phyloP scores from a whole-genome alignment of 2,329 filamentous ascomycete genomes.

The Ophiostoma sp. region DNA sequence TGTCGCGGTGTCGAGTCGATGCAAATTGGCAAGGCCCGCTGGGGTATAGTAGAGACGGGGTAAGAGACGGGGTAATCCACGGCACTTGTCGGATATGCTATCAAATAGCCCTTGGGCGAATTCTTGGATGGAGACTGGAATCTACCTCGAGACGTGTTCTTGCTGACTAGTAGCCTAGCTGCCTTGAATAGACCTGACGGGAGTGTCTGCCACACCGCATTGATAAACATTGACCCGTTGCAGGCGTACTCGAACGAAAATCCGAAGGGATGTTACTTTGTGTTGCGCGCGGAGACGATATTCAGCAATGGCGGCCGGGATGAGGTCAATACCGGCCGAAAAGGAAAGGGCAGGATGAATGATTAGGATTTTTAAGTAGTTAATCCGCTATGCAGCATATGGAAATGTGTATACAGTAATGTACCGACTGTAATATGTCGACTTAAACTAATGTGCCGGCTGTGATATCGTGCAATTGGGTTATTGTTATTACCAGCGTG shows the following conservation, averaged over 20 bases:
- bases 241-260: neutral
- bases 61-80: neutral
- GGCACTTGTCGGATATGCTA: neutral
- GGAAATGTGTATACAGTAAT: neutral
- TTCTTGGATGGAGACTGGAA: neutral
- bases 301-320: neutral
- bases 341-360: neutral
- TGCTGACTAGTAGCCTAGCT: neutral
- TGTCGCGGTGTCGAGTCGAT: neutral
- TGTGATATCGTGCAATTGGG: no score
- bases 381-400: neutral
- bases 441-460: no score
- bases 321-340: neutral
- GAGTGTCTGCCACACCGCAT: neutral
- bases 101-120: neutral
- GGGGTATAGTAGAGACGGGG: neutral
- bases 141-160: neutral
- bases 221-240: conserved; percentile 2
- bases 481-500: neutral
- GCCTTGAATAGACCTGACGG: neutral
- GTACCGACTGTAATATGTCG: neutral
- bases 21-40: neutral
- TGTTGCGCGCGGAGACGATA: neutral
- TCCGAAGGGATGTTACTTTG: neutral
- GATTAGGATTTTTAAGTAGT: neutral